phyloP scores from a whole-genome alignment of 306 rosid genomes.

The Fagus sylvatica region DNA sequence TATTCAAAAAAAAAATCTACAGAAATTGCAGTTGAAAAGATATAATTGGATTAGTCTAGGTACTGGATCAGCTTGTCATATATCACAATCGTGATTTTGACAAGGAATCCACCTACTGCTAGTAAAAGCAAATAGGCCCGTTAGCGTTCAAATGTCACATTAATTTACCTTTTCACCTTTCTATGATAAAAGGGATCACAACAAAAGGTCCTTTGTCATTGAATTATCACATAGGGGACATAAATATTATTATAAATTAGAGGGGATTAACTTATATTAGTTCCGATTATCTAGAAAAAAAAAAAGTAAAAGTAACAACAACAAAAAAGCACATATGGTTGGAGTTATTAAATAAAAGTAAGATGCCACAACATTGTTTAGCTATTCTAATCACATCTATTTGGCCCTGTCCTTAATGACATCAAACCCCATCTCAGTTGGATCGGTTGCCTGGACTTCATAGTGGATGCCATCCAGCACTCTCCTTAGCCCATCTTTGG shows the following conservation, averaged over 20 bases:
- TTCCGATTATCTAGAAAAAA: constrained; percentile 25
- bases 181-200: constrained; percentile 9
- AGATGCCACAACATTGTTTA: constrained; percentile 26
- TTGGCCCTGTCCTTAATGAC: constrained; percentile 64
- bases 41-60: too few relatives aligned
- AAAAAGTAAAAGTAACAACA: constrained; percentile 7
- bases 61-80: not conserved
- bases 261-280: constrained; percentile 34
- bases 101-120: not conserved
- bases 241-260: constrained; percentile 39
- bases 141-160: not conserved
- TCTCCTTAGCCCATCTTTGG: constrained; percentile 91
- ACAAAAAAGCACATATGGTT: constrained; percentile 17
- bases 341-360: constrained; percentile 38
- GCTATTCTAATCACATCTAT: constrained; percentile 21
- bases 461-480: constrained; percentile 89
- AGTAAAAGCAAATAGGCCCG: not conserved
- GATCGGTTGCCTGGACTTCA: constrained; percentile 94
- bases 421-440: constrained; percentile 96
- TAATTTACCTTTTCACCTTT: not conserved
- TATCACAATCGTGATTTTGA: not conserved
- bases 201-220: constrained; percentile 11
- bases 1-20: too few relatives aligned
- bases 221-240: constrained; percentile 33
- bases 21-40: too few relatives aligned